phyloP scores from a whole-genome alignment of 352 stramenopile species.

The Pythium aristosporum region DNA sequence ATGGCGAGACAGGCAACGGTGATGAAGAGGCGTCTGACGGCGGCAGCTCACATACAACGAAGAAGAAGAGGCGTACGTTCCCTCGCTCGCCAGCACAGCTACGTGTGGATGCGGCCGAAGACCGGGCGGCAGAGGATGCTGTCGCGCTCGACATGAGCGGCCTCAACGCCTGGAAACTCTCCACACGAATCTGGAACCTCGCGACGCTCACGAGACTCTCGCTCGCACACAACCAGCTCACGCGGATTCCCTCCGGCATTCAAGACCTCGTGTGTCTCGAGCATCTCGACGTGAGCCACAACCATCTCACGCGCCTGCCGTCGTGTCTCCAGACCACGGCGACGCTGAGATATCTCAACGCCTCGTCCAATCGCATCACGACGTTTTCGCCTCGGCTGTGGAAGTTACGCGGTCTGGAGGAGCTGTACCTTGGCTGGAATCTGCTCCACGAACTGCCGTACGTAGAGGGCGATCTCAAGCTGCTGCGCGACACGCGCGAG shows the following conservation, averaged over 20 bases:
- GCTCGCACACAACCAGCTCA: conserved; percentile 51
- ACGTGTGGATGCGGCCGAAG: conserved; percentile 53
- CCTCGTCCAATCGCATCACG: conserved; percentile 56
- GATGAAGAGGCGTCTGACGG: conserved; percentile 15
- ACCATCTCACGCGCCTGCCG: conserved; percentile 53
- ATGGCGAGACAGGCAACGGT: conserved; percentile 10
- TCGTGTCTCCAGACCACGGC: conserved; percentile 66
- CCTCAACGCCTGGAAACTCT: conserved; percentile 50
- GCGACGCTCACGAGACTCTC: conserved; percentile 39
- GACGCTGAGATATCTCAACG: conserved; percentile 43
- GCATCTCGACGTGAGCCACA: conserved; percentile 58
- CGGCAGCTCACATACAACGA: background rate
- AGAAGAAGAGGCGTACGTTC: conserved; percentile 34
- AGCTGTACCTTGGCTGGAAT: conserved; percentile 61
- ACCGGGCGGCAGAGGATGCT: conserved; percentile 23
- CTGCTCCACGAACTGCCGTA: conserved; percentile 50
- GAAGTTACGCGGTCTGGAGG: conserved; percentile 49
- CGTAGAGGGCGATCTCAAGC: conserved; percentile 64
- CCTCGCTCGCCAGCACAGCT: conserved; percentile 60
- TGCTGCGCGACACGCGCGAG: conserved; percentile 66
- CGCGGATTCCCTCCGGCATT: conserved; percentile 64
- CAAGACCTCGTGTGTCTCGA: conserved; percentile 62
- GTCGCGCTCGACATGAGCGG: conserved; percentile 48
- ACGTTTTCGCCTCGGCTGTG: conserved; percentile 65
- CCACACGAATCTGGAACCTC: conserved; percentile 75